phyloP scores from a whole-genome alignment of 331 rosid species.

The Ulmus americana region DNA sequence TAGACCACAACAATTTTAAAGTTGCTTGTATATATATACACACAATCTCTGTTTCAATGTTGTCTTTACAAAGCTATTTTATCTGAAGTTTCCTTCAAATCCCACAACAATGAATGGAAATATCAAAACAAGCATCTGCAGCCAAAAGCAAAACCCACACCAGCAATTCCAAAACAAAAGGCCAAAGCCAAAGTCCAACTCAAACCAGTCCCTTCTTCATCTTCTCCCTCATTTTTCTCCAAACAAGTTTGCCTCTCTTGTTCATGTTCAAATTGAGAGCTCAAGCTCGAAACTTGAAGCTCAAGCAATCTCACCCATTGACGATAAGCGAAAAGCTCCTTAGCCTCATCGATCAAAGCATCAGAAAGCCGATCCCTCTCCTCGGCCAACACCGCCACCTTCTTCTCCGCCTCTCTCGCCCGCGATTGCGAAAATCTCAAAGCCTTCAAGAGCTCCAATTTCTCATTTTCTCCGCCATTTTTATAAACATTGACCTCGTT shows the following conservation, averaged over 20 bases:
- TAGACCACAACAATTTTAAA: too few relatives aligned
- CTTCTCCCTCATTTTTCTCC: constrained; percentile 14
- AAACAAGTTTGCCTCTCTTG: neutral
- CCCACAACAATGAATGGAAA: neutral
- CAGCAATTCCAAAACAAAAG: constrained; percentile 56
- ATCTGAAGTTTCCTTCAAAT: neutral
- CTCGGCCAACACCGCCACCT: constrained; percentile 39
- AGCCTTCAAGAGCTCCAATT: constrained; percentile 61
- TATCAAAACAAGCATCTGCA: constrained; percentile 32
- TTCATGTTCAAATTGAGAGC: constrained; percentile 11
- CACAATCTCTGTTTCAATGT: neutral
- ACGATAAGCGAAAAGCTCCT: constrained; percentile 44
- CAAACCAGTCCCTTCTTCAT: constrained; percentile 27
- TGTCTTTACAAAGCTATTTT: neutral
- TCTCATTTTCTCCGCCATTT: constrained; percentile 23
- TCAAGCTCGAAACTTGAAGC: constrained; percentile 49
- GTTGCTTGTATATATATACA: too few relatives aligned
- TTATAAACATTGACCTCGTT: neutral
- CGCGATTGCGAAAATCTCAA: constrained; percentile 64
- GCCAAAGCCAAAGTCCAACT: constrained; percentile 55
- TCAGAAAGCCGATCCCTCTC: constrained; percentile 49
- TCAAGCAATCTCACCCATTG: constrained; percentile 64
- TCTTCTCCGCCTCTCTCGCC: constrained; percentile 74
- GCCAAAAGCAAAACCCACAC: constrained; percentile 58
- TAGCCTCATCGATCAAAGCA: constrained; percentile 53